Conservation (phyloP, 495 filamentous ascomycete species). For the Neurospora sp. region DNA sequence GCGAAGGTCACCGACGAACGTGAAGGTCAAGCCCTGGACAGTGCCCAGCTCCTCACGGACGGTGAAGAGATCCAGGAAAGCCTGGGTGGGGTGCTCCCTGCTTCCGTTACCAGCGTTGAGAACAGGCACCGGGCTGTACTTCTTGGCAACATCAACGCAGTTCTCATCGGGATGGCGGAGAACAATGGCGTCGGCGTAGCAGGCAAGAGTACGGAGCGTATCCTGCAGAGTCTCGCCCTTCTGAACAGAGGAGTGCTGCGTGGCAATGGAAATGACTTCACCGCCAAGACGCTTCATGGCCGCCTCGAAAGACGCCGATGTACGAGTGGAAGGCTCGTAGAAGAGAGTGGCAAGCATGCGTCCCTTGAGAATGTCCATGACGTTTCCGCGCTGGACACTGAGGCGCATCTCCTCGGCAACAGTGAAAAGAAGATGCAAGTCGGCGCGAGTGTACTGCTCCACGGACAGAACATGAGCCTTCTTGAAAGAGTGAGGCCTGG, state of each 20-base stretch:
- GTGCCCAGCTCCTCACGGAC: slow-evolving; percentile 95
- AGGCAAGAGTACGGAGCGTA: slow-evolving; percentile 83
- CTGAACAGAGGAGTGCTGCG: slow-evolving; percentile 69
- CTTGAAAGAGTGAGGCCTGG: slow-evolving; percentile 70
- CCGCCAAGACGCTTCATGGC: slow-evolving; percentile 97
- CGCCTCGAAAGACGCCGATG: slow-evolving; percentile 90
- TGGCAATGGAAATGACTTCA: slow-evolving; percentile 64
- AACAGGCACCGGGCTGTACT: slow-evolving; percentile 79
- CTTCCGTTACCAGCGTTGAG: slow-evolving; percentile 96
- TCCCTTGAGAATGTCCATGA: slow-evolving; percentile 77
- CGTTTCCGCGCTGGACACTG: slow-evolving; percentile 80
- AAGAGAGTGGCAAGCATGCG: slow-evolving; percentile 84
- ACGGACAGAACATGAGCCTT: slow-evolving; percentile 81
- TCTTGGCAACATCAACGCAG: slow-evolving; percentile 68
- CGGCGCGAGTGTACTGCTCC: slow-evolving; percentile 71
- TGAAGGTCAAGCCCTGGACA: slow-evolving; percentile 87
- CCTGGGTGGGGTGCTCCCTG: slow-evolving; percentile 93
- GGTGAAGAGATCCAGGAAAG: slow-evolving; percentile 97
- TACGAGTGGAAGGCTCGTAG: slow-evolving; percentile 94
- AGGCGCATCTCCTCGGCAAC: slow-evolving; percentile 95
- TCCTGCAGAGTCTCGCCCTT: slow-evolving; percentile 94
- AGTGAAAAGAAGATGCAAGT: slow-evolving; percentile 88
- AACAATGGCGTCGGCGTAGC: slow-evolving; percentile 89
- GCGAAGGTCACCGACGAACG: slow-evolving; percentile 84
- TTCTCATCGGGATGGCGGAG: slow-evolving; percentile 79